A percentile compares a stretch with the other conserved stretches of the same genome.
Evolutionary conservation across 1,284 basidiomycete genomes (phyloP).

Genomic region (Boletus subluridellus): DNA sequence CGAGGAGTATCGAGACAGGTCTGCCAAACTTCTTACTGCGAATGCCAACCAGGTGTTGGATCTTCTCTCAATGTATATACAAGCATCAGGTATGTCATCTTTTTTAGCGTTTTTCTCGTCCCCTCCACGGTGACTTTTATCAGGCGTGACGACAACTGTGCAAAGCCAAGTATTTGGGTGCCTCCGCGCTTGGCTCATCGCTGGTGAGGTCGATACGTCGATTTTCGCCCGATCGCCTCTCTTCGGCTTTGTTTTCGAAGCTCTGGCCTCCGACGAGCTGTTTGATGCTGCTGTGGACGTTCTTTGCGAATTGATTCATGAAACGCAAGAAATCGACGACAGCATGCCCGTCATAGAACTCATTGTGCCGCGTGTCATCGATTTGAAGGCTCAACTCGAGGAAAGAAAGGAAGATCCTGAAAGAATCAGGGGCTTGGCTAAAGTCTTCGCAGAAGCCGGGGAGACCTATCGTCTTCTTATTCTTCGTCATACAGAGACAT

Average conservation of each 20-base stretch:
- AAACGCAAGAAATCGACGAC: slow-evolving; percentile 96
- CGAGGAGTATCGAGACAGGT: slow-evolving; percentile 73
- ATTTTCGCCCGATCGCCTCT: slow-evolving; percentile 77
- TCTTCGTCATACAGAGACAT: slow-evolving; percentile 83
- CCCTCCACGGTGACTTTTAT: slow-evolving; percentile 1
- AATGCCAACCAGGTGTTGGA: slow-evolving; percentile 76
- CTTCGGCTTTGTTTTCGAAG: slow-evolving; percentile 81
- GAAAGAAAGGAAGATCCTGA: slow-evolving; percentile 76
- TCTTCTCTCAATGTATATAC: slow-evolving; percentile 85
- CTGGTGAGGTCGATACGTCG: slow-evolving; percentile 75
- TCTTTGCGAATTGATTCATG: slow-evolving; percentile 93
- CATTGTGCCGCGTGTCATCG: slow-evolving; percentile 81
- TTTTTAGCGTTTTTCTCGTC: background rate
- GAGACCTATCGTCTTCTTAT: slow-evolving; percentile 93
- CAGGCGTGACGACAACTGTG: slow-evolving; percentile 82
- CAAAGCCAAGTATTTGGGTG: slow-evolving; percentile 87
- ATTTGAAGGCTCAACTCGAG: slow-evolving; percentile 63
- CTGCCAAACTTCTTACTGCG: slow-evolving; percentile 62
- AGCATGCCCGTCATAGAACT: slow-evolving; percentile 87
- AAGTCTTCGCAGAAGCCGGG: slow-evolving; percentile 93
- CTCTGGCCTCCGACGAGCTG: slow-evolving; percentile 78
- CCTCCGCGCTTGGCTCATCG: slow-evolving; percentile 82
- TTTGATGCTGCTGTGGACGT: slow-evolving; percentile 93
- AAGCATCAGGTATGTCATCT: slow-evolving; percentile 69
- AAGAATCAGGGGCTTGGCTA: slow-evolving; percentile 85